Conservation (phyloP, 2,329 filamentous ascomycete species). For the Davidsoniella virescens region DNA sequence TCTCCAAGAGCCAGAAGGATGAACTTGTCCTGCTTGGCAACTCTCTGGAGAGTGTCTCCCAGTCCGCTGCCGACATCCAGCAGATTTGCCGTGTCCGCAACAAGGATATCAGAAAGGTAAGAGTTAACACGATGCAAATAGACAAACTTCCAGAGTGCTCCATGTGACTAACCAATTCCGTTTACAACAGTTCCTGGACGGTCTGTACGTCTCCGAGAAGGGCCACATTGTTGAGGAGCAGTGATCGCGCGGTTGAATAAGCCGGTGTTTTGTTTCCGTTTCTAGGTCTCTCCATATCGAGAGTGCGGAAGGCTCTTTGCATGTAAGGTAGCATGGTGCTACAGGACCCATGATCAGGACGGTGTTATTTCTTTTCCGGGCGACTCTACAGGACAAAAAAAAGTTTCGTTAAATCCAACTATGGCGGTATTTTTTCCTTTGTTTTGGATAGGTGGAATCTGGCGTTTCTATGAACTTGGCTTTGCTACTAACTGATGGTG, state of each 20-base stretch:
- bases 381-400: conserved; percentile 14
- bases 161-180: not conserved
- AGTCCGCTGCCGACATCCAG: conserved; percentile 97
- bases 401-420: conserved; percentile 13
- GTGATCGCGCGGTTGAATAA: conserved; percentile 24
- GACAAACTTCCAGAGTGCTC: not conserved
- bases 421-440: conserved; percentile 10
- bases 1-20: conserved; percentile 90
- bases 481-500: conserved; percentile 1
- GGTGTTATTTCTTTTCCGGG: conserved; percentile 16
- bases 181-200: conserved; percentile 81
- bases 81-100: conserved; percentile 99
- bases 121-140: conserved; percentile 14
- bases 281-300: conserved; percentile 35
- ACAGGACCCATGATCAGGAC: conserved; percentile 20
- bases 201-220: conserved; percentile 98
- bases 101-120: conserved; percentile 99
- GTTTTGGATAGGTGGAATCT: conserved; percentile 6
- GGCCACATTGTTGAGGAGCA: conserved; percentile 74
- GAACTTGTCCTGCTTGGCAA: conserved; percentile 88
- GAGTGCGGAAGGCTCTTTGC: conserved; percentile 47
- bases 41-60: conserved; percentile 93
- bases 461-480: conserved; percentile 1
- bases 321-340: conserved; percentile 41
- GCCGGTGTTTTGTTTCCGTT: conserved; percentile 37